Base-by-base conservation (phyloP, 2,329 filamentous ascomycete genomes). In the Aspergillus puulaauensis region DNA sequence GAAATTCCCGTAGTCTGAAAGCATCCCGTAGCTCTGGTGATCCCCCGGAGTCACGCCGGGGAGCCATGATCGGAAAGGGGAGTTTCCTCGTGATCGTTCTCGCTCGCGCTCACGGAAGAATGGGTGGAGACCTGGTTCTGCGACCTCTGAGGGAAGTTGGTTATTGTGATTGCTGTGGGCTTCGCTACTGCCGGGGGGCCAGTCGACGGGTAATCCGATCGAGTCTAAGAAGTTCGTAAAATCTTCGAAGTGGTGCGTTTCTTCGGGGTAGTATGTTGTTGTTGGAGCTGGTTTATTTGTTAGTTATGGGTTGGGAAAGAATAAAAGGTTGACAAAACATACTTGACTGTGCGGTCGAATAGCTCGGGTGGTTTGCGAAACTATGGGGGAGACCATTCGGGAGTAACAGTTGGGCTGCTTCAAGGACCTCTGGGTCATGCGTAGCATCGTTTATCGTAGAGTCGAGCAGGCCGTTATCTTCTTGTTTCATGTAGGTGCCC, bases 391-490 rank as follows among this genome's bases (percentile, higher is more conserved):
- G 63, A 37, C 66, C 66, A 7, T 66, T 66, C 2, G 70, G 70
- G 33, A 73, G 65, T 43, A 73, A 65, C 39, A 73, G 58, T 44
- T 73, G 70, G 3, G 70, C 70, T 17, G 70, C 70, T 55, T 73
- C 68, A 4, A 73, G 86, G 60, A 73, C 71, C 17, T 72, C 69
- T 3, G 70, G 64, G 56, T 73, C 70, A 56, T 71, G 70, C 35
- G 62, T 58, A n/a, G 68, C 64, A 19, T 59, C 66, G 8, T 27
- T 44, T 27, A 17, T 7, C 15, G 21, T 37, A 2, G 35, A 17
- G 15, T 66, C 57, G 31, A 70, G 58, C 24, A 71, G 63, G 17
- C 56, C 57, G 14, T 67, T 66, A 15, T 51, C 62, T 21, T 66
- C 66, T 31, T 63, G 67, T 33, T 63, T 61, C 52, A 72, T 49